Evolutionary conservation across 805 yeast genomes (phyloP), one percentile per base, ranked within the genome.

Genomic region (Torulaspora microellipsoides): DNA sequence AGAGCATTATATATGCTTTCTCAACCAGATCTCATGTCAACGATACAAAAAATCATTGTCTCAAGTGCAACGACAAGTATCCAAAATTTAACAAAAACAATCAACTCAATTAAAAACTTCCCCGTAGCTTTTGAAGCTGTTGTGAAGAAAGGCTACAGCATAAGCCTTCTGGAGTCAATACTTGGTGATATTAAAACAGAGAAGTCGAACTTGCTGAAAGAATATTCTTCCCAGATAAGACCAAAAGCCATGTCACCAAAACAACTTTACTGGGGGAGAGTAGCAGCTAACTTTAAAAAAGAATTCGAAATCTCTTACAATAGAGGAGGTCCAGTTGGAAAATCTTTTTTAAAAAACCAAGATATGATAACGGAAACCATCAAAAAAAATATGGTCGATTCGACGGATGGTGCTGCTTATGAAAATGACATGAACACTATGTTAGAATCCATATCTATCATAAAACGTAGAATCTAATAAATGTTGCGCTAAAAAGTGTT

Each of bases 241-340:
- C 43, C 52, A n/a, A 51, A 42, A 27, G 34, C 47, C 13, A 27
- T 41, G 8, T 35, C 46, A 13, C 55, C 57, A 14, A 51, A 48
- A 35, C 57, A 54, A 5, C 39, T 59, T 13, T 63, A 47, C 39
- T 63, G 67, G 67, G 45, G 34, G 13, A 52, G 50, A 27, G 49
- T 62, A 6, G 40, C 65, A 5, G 43, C 37, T 6, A 40, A 34
- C 13, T 63, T 60, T 30, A 56, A 56, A 40, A 58, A 53, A 28
- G 66, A 63, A n/a, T 52, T 62, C n/a, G 64, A 63, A 29, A 52
- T 54, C 8, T 55, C 65, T 2, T 54, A 40, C 38, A 60, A 51
- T 27, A 54, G 67, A 46, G 67, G 67, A 33, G 67, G 67, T 1
- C 67, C 67, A 3, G 66, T 63, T 1, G 66, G 67, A 4, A 63